phyloP scores from a whole-genome alignment of 139 green algal species.

The Closterium sp. region DNA sequence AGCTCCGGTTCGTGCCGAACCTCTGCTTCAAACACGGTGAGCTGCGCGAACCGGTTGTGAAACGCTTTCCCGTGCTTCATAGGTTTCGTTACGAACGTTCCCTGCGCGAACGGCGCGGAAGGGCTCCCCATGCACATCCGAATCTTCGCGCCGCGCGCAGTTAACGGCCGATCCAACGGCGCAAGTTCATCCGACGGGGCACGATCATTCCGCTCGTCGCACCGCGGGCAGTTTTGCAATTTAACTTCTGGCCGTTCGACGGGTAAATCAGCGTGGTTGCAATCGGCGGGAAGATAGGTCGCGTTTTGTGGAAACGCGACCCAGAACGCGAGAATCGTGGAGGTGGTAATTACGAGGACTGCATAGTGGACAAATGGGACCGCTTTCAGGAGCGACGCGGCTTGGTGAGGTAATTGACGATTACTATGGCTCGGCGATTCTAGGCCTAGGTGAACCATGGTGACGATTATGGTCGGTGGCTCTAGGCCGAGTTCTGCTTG shows the following conservation, averaged over 20 bases:
- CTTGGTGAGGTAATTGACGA: neutral
- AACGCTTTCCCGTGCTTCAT: neutral
- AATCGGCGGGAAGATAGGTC: neutral
- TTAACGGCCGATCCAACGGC: neutral
- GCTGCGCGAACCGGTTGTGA: neutral
- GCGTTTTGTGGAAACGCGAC: neutral
- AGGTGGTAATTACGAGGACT: neutral
- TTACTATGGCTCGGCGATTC: neutral
- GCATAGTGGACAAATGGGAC: neutral
- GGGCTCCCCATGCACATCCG: neutral
- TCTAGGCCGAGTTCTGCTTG: too few species aligned
- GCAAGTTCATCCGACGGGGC: neutral
- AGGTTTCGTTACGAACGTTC: neutral
- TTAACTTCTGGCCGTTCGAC: neutral
- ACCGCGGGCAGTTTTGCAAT: neutral
- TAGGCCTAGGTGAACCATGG: too few species aligned
- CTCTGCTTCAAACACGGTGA: constrained; percentile 3
- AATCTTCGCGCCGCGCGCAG: neutral
- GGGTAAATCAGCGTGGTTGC: neutral
- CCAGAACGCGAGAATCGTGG: neutral
- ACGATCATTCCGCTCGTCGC: neutral
- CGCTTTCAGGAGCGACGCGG: too few species aligned
- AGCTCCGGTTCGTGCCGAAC: neutral
- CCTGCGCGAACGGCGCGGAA: neutral
- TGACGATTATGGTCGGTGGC: too few species aligned